Conservation (phyloP, 257 asterid genomes). For the Solanum clarkiae region DNA sequence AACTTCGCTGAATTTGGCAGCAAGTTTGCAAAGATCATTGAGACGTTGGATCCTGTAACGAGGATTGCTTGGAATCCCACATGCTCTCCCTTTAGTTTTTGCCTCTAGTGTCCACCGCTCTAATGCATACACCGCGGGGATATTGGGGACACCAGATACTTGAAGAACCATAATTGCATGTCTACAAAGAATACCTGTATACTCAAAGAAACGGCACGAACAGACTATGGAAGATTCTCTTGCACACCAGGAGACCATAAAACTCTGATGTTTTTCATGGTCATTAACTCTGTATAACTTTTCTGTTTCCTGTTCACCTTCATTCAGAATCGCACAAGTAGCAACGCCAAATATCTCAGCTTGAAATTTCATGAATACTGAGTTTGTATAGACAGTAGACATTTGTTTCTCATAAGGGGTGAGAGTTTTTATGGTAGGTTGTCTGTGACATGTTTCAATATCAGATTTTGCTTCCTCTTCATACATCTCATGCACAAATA, state of each 20-base stretch:
- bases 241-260: slow-evolving; percentile 21
- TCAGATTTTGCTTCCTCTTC: slow-evolving; percentile 29
- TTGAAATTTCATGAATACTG: slow-evolving; percentile 27
- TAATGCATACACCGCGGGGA: slow-evolving; percentile 24
- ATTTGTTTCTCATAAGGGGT: slow-evolving; percentile 42
- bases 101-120: slow-evolving; percentile 32
- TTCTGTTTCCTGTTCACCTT: slow-evolving; percentile 12
- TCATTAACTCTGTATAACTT: slow-evolving; percentile 12
- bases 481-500: slow-evolving; percentile 14
- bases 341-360: slow-evolving; percentile 25
- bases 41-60: slow-evolving; percentile 26
- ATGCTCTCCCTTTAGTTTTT: slow-evolving; percentile 9
- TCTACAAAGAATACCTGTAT: slow-evolving; percentile 32
- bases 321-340: slow-evolving; percentile 17
- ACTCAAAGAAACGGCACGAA: slow-evolving; percentile 32
- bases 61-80: slow-evolving; percentile 1
- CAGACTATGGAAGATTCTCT: slow-evolving; percentile 10
- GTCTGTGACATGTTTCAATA: slow-evolving; percentile 5
- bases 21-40: slow-evolving; percentile 33
- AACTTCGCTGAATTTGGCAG: slow-evolving; percentile 23
- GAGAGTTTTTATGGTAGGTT: slow-evolving; percentile 8
- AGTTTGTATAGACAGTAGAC: slow-evolving; percentile 27
- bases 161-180: slow-evolving; percentile 32
- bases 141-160: slow-evolving; percentile 17
- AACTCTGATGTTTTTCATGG: slow-evolving; percentile 16